Evolutionary conservation across 1,139 yeast species (phyloP), one percentile per base, ranked within the genome.

Genomic region (Yarrowia galli): DNA sequence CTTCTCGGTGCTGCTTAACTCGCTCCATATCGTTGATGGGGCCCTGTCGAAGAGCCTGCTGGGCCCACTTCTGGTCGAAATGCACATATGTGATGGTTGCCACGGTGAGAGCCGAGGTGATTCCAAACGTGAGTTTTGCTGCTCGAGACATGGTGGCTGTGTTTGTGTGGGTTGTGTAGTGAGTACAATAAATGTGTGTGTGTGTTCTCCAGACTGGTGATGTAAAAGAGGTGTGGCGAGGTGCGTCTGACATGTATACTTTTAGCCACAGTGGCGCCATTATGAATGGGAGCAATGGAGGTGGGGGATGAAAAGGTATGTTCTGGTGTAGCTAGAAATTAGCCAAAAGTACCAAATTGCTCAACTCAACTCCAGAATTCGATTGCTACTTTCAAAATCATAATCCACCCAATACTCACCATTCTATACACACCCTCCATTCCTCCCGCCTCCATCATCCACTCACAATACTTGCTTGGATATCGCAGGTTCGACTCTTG

Each of bases 21-120:
- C 95, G 79, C 71, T 83, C 86, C 15, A 91, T 91, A 75, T 90
- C 96, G 73, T 87, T 88, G 74, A 89, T 85, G 12, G 96, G 96
- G 1, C 96, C 96, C 74, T 88, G 92, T 71, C 89, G 86, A 67
- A 89, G 81, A 3, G 90, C 88, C 72, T 83, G 85, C 71, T 92
- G 82, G 76, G 90, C 96, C 69, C 84, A 78, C 46, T 82, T 83
- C 75, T 90, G 96, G 66, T 89, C 84, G 71, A 82, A 81, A 78
- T 89, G 91, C 68, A 90, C 92, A 76, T 88, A 89, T 8, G 84
- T 78, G 49, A 89, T 87, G 0, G 92, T 82, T 3, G 83, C 83
- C 0, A 81, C 84, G 9, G 92, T 89, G 67, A 84, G 79, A 6
- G 82, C 75, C 56, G 87, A 81, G n/a, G 91, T 82, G 10, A 83